Evolutionary conservation across 2,329 filamentous ascomycete species (phyloP).

Genomic region (Monosporascus sp.): DNA sequence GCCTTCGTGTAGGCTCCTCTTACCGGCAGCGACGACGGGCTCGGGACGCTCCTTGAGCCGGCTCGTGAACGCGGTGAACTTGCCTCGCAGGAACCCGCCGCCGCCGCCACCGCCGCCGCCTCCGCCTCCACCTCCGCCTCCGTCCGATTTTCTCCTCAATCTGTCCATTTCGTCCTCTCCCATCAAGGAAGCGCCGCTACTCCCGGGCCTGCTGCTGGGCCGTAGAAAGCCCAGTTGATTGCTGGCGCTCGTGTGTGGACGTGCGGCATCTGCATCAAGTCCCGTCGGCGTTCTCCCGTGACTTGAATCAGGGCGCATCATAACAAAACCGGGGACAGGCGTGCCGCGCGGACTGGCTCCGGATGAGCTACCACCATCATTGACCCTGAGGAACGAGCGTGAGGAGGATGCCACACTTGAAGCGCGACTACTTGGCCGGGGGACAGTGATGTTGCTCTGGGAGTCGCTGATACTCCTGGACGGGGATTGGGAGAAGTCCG

Average conservation of each 20-base stretch:
- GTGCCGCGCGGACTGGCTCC: constrained; percentile 15
- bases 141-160: constrained; percentile 19
- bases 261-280: constrained; percentile 19
- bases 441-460: constrained; percentile 40
- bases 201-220: constrained; percentile 1
- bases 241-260: constrained; percentile 23
- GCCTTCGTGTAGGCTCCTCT: neutral
- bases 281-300: constrained; percentile 15
- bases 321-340: constrained; percentile 24
- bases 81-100: constrained; percentile 31
- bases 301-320: constrained; percentile 25
- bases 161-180: constrained; percentile 2
- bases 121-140: too few relatives aligned
- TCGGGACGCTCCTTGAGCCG: constrained; percentile 19
- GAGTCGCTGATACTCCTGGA: constrained; percentile 47
- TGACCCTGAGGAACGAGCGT: constrained; percentile 27
- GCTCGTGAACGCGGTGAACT: constrained; percentile 25
- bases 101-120: constrained; percentile 13
- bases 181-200: constrained; percentile 7
- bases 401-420: constrained; percentile 42
- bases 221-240: constrained; percentile 10
- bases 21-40: neutral
- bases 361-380: constrained; percentile 13
- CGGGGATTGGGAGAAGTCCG: constrained; percentile 55
- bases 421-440: constrained; percentile 43